These are phyloP conservation scores for Suhomyces wounanorum DNA, from an alignment of 1,139 yeast genomes.

Conservation along the genomic window DNA sequence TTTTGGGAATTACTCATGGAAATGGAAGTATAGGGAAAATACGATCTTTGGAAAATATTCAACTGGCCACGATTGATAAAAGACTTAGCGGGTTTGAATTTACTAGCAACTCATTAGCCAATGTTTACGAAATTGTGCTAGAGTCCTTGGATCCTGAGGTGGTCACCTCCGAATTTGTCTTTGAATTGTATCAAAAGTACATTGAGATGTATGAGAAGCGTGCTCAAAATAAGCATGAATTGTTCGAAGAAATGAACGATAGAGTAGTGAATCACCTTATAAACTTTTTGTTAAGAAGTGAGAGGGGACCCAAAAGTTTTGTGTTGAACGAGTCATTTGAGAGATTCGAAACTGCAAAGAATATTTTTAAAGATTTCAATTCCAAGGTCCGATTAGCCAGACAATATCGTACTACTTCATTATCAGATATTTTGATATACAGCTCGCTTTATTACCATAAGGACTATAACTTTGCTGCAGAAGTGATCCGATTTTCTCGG, in stretches of 20 bases:
- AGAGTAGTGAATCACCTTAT: constrained; percentile 32
- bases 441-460: constrained; percentile 32
- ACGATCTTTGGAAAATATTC: constrained; percentile 16
- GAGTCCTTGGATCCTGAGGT: constrained; percentile 19
- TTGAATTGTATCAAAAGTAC: constrained; percentile 26
- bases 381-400: constrained; percentile 16
- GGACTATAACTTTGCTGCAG: constrained; percentile 39
- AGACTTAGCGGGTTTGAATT: constrained; percentile 29
- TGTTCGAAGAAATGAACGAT: constrained; percentile 22
- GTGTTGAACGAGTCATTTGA: constrained; percentile 20
- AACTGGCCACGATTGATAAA: constrained; percentile 35
- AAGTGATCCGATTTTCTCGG: constrained; percentile 30
- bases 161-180: constrained; percentile 22
- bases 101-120: constrained; percentile 26
- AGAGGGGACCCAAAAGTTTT: constrained; percentile 25
- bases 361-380: constrained; percentile 28
- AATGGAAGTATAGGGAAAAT: constrained; percentile 19
- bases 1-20: constrained; percentile 28
- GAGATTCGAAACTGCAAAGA: constrained; percentile 34
- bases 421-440: constrained; percentile 35
- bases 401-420: constrained; percentile 22
- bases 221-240: not conserved
- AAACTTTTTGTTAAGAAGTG: constrained; percentile 29
- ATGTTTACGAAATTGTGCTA: constrained; percentile 30
- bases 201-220: constrained; percentile 7